These are phyloP conservation scores for Leccinum solheimii DNA, from an alignment of 1,284 basidiomycete species.

Conservation along the genomic window DNA sequence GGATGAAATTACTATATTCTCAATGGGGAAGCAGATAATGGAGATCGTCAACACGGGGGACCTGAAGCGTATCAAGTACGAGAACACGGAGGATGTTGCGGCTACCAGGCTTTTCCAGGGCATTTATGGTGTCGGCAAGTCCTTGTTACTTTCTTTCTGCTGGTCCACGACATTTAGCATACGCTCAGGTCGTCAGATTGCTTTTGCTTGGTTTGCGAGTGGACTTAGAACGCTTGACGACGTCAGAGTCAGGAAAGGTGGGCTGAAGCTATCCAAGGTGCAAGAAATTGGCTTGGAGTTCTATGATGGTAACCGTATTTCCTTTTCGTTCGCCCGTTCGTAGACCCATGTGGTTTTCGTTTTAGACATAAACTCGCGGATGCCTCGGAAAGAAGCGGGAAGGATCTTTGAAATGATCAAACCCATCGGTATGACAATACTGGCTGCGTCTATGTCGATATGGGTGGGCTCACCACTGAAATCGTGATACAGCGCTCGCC, in stretches of 20 bases:
- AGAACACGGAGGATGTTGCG: slow-evolving; percentile 59
- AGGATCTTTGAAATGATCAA: slow-evolving; percentile 73
- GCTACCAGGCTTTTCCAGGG: slow-evolving; percentile 63
- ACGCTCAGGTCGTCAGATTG: slow-evolving; percentile 55
- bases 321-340: neutral
- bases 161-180: neutral
- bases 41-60: slow-evolving; percentile 75
- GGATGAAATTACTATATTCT: neutral
- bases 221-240: slow-evolving; percentile 83
- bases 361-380: slow-evolving; percentile 74
- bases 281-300: slow-evolving; percentile 78
- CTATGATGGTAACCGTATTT: slow-evolving; percentile 62
- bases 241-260: slow-evolving; percentile 55
- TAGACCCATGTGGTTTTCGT: neutral
- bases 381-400: slow-evolving; percentile 79
- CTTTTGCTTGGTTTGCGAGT: slow-evolving; percentile 70
- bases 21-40: slow-evolving; percentile 54
- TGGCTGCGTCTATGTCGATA: neutral
- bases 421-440: slow-evolving; percentile 51
- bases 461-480: neutral
- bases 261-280: slow-evolving; percentile 58
- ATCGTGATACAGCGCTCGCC: slow-evolving; percentile 50
- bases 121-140: slow-evolving; percentile 83
- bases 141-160: neutral
- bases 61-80: slow-evolving; percentile 59